Evolutionary conservation across 2,329 filamentous ascomycete genomes (phyloP), one percentile per base, ranked within the genome.

Genomic region (Xylaria sp.): DNA sequence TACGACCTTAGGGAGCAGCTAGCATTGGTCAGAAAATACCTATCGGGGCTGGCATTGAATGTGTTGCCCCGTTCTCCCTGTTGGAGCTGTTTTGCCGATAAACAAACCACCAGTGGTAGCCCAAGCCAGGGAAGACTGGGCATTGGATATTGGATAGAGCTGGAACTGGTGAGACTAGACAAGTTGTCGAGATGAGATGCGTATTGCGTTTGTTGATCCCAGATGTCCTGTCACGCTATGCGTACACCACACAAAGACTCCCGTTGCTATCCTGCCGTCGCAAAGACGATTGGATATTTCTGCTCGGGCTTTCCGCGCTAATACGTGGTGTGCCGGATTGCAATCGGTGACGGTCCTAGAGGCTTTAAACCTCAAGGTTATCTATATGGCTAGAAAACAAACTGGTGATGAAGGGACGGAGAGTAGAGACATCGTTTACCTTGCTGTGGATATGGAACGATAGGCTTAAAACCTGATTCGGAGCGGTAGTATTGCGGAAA

Each of bases 391-490:
- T n/a, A 44, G 9, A 25, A 4, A 51, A 18, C 0, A n/a, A 37
- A 28, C 31, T 28, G 34, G 20, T 58, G 44, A 52, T 18, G 44
- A 55, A 51, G 15, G 9, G 7, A 3, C 3, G 15, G 23, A 39
- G 15, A 59, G 2, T 31, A 59, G 28, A 28, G 28, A 28, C 28
- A 28, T 58, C 9, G 37, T 44, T 56, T 7, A 37, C n/a, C 48
- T 52, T 65, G 12, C 31, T 12, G 46, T 46, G 23, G 23, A 23
- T 10, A 39, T 31, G 48, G 64, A 41, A 31, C 37, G 37, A 65
- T 54, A 46, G 15, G 28, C 20, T 23, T 44, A 62, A 66, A 67
- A 63, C 66, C 37, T 60, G 66, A 59, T 64, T 67, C 50, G 41
- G 20, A 55, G 31, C 39, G 41, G 39, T 46, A 28, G 37, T 31